A percentile compares a stretch with the other conserved stretches of the same genome.
phyloP scores from a whole-genome alignment of 495 filamentous ascomycete genomes.

The Xylaria venustula region DNA sequence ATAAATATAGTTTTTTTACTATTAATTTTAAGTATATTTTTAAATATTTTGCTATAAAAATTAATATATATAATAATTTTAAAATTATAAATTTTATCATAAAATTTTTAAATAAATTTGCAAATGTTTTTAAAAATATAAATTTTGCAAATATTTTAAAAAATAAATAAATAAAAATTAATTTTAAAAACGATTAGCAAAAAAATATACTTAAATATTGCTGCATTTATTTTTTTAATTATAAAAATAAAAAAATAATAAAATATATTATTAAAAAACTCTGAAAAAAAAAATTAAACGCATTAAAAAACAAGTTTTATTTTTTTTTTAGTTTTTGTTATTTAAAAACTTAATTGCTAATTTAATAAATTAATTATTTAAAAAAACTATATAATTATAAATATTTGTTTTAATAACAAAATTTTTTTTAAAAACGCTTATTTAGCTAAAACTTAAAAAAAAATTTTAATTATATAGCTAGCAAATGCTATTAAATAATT shows the following conservation, averaged over 20 bases:
- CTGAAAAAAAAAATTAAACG: too few relatives aligned
- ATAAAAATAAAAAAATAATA: too few relatives aligned
- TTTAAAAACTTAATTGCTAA: too few relatives aligned
- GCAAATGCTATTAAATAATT: not conserved
- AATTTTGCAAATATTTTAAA: not conserved
- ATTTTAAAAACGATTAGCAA: not conserved
- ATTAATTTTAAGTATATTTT: too few relatives aligned
- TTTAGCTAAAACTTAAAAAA: too few relatives aligned
- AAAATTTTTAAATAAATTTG: not conserved
- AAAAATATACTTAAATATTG: not conserved
- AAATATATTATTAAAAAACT: too few relatives aligned
- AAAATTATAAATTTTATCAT: not conserved
- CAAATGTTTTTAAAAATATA: not conserved
- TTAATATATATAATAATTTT: not conserved
- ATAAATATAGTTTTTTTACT: too few relatives aligned
- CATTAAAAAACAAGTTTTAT: too few relatives aligned
- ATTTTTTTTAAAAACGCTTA: not conserved
- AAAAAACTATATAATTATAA: conserved; percentile 1
- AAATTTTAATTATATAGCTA: not conserved
- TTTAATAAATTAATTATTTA: not conserved
- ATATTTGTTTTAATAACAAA: not conserved
- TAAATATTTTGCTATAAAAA: too few relatives aligned
- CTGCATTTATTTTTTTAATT: too few relatives aligned
- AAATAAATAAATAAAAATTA: not conserved
- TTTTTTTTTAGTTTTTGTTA: too few relatives aligned